phyloP scores from a whole-genome alignment of 176 grass and related monocot genomes.

The Pharus latifolius region DNA sequence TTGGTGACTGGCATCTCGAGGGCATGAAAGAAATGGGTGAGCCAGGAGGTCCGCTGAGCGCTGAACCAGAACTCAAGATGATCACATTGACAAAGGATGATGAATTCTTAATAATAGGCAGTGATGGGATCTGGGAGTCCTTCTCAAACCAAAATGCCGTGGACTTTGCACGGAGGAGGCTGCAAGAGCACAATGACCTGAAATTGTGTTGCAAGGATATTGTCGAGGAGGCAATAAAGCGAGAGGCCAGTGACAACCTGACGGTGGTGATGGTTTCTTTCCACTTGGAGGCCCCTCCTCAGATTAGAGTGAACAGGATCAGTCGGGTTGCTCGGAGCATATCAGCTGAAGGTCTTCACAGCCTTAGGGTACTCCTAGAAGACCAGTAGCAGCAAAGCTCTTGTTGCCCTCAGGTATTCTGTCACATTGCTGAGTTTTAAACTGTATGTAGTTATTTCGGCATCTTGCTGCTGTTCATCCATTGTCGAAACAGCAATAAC shows the following conservation, averaged over 20 bases:
- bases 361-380: conserved; percentile 55
- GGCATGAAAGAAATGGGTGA: conserved; percentile 56
- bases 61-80: conserved; percentile 83
- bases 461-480: conserved; percentile 11
- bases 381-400: neutral
- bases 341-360: conserved; percentile 62
- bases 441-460: conserved; percentile 43
- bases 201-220: conserved; percentile 71
- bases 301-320: neutral
- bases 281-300: conserved; percentile 50
- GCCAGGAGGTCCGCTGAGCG: conserved; percentile 44
- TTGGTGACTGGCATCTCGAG: conserved; percentile 81
- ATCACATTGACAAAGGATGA: conserved; percentile 59
- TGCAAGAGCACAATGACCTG: conserved; percentile 79
- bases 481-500: conserved; percentile 30
- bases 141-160: conserved; percentile 90
- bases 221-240: conserved; percentile 51
- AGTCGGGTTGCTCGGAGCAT: conserved; percentile 41
- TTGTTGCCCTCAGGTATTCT: neutral
- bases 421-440: conserved; percentile 28
- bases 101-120: conserved; percentile 83
- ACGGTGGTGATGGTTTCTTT: conserved; percentile 76
- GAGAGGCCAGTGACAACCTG: conserved; percentile 55
- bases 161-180: conserved; percentile 42
- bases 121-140: conserved; percentile 89